Base-by-base conservation (phyloP, 768 basidiomycete genomes). In the Leccinum subgranulosum region DNA sequence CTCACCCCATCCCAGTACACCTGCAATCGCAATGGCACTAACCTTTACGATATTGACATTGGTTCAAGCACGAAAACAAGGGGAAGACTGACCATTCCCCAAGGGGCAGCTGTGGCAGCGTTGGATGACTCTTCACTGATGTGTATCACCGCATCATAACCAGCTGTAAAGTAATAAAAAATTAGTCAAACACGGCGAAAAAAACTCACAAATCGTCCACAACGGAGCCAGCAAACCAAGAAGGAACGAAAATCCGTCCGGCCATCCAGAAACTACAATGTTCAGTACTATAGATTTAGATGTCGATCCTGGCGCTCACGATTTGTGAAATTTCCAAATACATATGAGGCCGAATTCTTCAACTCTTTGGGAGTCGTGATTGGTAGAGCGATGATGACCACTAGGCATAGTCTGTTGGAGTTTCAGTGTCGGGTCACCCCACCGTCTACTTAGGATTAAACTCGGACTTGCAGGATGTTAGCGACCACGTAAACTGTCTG, bases 241-340 rank as follows among this genome's bases (percentile, higher is more conserved):
- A n/a, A 79, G 69, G 51, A 81, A 81, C 2, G 79, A 74, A 53
- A 76, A 79, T 0, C 75, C 78, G 49, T 74, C 65, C 4, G 77
- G 71, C 79, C 79, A 81, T 4, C 74, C 72, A 14, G 74, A 73
- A 12, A 75, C 74, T 77, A 25, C 6, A 52, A 3, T 5, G 10
- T 41, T 41, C 10, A 41, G 5, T 8, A 48, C 9, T 23, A 14
- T 28, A 43, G 12, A 55, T 43, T 8, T 17, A 4, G 17, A 21
- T 12, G 25, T 39, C 36, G 47, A 10, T 9, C 25, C 11, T 21
- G 15, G 7, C 45, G 19, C 77, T 51, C 49, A 84, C 85, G 64
- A 60, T 87, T 87, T 31, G 75, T 73, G 54, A 86, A 86, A 50
- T 83, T 77, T 15, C 82, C 79, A 25, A 90, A 77, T 0, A 84